Conservation (phyloP, 108 stramenopile genomes). For the Nannochloropsis gaditana region DNA sequence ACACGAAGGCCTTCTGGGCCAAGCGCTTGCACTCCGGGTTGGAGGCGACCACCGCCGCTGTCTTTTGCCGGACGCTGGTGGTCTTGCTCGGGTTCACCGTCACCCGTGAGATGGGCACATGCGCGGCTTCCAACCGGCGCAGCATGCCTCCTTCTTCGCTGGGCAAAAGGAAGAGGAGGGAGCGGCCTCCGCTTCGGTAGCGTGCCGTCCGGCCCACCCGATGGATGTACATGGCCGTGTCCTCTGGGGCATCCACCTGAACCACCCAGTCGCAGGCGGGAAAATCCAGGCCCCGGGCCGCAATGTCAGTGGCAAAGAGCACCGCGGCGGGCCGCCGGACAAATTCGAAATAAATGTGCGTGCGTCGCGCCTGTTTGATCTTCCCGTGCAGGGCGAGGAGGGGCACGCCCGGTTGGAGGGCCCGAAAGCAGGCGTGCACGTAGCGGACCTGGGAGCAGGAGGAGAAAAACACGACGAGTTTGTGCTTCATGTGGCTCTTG, state of each 20-base stretch:
- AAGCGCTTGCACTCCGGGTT: conserved; percentile 62
- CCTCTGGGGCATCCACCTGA: conserved; percentile 96
- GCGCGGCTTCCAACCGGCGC: conserved; percentile 52
- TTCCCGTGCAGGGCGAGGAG: conserved; percentile 98
- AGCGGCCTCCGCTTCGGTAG: conserved; percentile 64
- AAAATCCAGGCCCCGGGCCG: conserved; percentile 92
- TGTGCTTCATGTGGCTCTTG: conserved; percentile 84
- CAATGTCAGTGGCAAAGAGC: conserved; percentile 93
- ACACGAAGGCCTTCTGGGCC: conserved; percentile 83
- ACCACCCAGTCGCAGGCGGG: conserved; percentile 96
- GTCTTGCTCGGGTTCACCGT: conserved; percentile 87
- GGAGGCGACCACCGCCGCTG: conserved; percentile 74
- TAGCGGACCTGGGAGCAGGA: conserved; percentile 92
- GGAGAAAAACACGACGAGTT: conserved; percentile 93
- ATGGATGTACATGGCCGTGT: conserved; percentile 67
- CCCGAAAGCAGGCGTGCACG: conserved; percentile 79
- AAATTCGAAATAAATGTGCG: conserved; percentile 92
- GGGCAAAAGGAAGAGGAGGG: conserved; percentile 76
- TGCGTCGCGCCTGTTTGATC: conserved; percentile 80
- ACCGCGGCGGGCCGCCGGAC: conserved; percentile 70
- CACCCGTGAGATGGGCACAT: conserved; percentile 74
- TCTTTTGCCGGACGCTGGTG: conserved; percentile 70
- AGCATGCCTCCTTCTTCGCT: conserved; percentile 69
- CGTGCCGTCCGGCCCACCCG: conserved; percentile 94
- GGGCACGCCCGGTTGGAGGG: conserved; percentile 87